phyloP scores from a whole-genome alignment of 208 protist species.

The Acanthamoeba triangularis region DNA sequence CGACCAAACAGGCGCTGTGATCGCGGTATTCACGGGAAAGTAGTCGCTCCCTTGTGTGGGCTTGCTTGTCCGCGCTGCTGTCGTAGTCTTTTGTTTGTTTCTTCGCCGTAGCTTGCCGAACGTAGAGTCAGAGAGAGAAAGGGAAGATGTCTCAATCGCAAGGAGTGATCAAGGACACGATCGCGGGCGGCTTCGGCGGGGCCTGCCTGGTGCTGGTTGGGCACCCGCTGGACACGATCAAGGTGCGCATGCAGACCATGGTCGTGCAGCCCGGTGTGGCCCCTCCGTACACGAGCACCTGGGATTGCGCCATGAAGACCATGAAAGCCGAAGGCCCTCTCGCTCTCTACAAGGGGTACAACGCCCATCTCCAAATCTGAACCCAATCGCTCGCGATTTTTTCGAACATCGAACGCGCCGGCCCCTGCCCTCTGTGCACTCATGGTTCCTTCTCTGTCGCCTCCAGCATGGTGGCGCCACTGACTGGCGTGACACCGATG shows the following conservation, averaged over 20 bases:
- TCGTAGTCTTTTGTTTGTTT: background rate
- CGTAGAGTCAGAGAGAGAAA: background rate
- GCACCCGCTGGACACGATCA: conserved; percentile 88
- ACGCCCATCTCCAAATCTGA: background rate
- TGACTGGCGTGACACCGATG: conserved; percentile 85
- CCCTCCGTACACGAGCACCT: conserved; percentile 78
- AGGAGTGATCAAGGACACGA: conserved; percentile 51
- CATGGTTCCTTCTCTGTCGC: background rate
- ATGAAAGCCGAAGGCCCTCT: conserved; percentile 73
- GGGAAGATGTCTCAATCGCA: conserved; percentile 33
- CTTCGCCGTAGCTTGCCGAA: background rate
- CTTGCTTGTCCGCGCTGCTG: background rate
- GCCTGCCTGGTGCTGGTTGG: conserved; percentile 84
- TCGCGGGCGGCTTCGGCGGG: conserved; percentile 82
- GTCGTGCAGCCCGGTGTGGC: conserved; percentile 63
- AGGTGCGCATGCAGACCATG: conserved; percentile 85
- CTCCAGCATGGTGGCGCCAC: conserved; percentile 78
- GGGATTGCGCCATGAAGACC: conserved; percentile 84
- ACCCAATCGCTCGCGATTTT: background rate
- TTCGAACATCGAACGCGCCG: background rate
- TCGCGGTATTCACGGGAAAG: background rate
- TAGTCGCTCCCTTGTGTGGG: background rate
- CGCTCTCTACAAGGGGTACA: conserved; percentile 74
- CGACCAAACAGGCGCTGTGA: background rate
- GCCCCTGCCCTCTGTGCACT: background rate